These are phyloP conservation scores for Macadamia integrifolia DNA, from an alignment of 164 flowering plant genomes.

Conservation along the genomic window DNA sequence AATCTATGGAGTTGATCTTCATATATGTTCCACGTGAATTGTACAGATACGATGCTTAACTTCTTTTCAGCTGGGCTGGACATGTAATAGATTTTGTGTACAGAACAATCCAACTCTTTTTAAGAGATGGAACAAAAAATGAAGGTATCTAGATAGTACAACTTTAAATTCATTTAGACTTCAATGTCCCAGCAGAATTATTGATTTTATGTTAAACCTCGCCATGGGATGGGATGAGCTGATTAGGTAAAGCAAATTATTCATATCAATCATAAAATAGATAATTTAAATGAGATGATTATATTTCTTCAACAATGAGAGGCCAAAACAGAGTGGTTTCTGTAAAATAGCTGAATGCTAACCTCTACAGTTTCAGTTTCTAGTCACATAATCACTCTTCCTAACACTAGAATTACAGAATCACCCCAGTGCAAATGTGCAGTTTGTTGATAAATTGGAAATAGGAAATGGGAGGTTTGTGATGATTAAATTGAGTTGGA, in stretches of 20 bases:
- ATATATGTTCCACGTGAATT: neutral
- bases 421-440: neutral
- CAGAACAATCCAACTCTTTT: neutral
- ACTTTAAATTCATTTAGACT: neutral
- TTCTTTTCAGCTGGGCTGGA: neutral
- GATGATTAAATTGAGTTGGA: neutral
- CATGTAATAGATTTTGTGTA: neutral
- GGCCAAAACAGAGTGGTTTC: neutral
- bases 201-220: neutral
- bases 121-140: no score
- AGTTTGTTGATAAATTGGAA: neutral
- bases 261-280: neutral
- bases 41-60: neutral
- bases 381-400: neutral
- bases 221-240: neutral
- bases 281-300: neutral
- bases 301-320: neutral
- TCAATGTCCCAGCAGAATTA: neutral
- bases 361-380: neutral
- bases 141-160: no score
- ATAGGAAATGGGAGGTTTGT: neutral
- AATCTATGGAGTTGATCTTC: neutral
- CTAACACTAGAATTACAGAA: neutral
- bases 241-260: neutral
- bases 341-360: neutral